A percentile compares a stretch with the other conserved stretches of the same genome.
These are phyloP conservation scores for Neofusicoccum laricinum DNA, from an alignment of 2,329 filamentous ascomycete genomes.

Conservation along the genomic window DNA sequence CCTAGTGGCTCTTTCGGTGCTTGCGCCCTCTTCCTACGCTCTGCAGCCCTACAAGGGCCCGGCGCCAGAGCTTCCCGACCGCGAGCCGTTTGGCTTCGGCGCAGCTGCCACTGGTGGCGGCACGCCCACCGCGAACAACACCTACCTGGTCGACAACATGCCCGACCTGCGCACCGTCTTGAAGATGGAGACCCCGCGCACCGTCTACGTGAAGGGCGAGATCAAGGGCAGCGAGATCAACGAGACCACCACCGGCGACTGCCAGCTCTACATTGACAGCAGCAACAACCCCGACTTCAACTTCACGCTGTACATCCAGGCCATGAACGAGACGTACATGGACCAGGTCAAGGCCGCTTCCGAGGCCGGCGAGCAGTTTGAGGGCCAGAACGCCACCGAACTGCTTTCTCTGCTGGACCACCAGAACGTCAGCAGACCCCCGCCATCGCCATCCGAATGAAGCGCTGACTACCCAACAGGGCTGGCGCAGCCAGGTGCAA, in stretches of 20 bases:
- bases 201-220: constrained; percentile 10
- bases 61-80: neutral
- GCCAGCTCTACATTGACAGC: constrained; percentile 9
- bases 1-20: neutral
- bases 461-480: neutral
- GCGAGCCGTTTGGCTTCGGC: constrained; percentile 4
- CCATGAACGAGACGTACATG: constrained; percentile 2
- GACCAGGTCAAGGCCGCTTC: neutral
- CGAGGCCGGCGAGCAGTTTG: neutral
- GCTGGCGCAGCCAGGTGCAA: constrained; percentile 6
- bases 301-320: neutral
- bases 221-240: constrained; percentile 11
- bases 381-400: constrained; percentile 5
- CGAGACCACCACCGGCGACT: neutral
- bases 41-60: constrained; percentile 1
- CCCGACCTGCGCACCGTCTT: constrained; percentile 4
- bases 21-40: neutral
- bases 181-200: constrained; percentile 9
- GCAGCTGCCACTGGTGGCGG: constrained; percentile 6
- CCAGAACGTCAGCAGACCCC: neutral
- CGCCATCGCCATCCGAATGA: neutral
- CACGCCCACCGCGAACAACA: constrained; percentile 1
- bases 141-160: constrained; percentile 11
- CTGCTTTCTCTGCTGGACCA: neutral
- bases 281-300: constrained; percentile 4